phyloP scores from a whole-genome alignment of 2,329 filamentous ascomycete genomes.

The Colletotrichum sp. region DNA sequence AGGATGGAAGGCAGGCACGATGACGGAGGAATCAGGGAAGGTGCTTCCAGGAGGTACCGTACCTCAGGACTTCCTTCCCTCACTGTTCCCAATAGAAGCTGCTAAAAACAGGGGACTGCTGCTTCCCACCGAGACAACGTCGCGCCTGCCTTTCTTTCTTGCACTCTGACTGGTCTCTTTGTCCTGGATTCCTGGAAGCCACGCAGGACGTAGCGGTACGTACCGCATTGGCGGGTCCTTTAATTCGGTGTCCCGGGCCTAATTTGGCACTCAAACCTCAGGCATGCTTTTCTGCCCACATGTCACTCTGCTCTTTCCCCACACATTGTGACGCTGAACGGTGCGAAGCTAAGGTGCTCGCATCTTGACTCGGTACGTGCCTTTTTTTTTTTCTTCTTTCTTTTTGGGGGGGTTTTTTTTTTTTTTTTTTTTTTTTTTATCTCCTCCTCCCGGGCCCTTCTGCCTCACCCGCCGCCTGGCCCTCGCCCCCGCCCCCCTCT shows the following conservation, averaged over 20 bases:
- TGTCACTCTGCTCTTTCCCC: not conserved
- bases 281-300: slow-evolving; percentile 2
- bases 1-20: not conserved
- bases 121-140: not conserved
- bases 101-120: slow-evolving; percentile 2
- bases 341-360: not conserved
- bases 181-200: not conserved
- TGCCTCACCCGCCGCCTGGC: not conserved
- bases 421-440: too few relatives aligned
- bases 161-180: not conserved
- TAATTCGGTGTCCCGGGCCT: not conserved
- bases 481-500: too few relatives aligned
- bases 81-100: not conserved
- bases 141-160: not conserved
- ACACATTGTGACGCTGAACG: not conserved
- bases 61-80: not conserved
- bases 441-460: not conserved
- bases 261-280: not conserved
- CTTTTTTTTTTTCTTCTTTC: not conserved
- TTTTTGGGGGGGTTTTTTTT: not conserved
- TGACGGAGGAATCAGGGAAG: not conserved
- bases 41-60: not conserved
- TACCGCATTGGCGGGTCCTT: not conserved
- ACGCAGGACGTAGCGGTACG: not conserved
- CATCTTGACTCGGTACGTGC: not conserved